Base-by-base conservation (phyloP, 345 rosid genomes). In the Murraya koenigii region DNA sequence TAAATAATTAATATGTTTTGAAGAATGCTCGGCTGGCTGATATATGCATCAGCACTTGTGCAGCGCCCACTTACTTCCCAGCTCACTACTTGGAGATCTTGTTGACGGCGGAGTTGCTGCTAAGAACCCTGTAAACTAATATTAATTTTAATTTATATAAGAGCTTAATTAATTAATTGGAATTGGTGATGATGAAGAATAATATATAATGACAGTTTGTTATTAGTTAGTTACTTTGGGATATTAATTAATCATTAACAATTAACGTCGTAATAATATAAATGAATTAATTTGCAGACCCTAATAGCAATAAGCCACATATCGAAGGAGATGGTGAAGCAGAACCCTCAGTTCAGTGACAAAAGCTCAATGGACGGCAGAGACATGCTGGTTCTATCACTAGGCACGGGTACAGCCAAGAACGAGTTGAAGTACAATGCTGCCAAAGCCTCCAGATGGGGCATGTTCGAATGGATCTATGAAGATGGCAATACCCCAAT, bases 101-200 rank as follows among this genome's bases (percentile, higher is more conserved):
- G 8, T 80, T 62, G 86, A 80, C 41, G 86, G 86, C 22, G 84
- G 72, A 13, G 80, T 84, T 23, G 82, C 78, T 0, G 84, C 82
- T 14, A 80, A 78, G 64, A 84, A 84, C 38, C 84, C 84, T n/a
- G 83, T 83, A 44, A 44, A 14, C 13, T 13, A 44, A 44, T 11
- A 44, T 11, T 44, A 44, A 11, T 44, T 44, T 44, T 11, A 44
- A 44, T 44, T 44, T 44, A 82, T 25, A 52, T 69, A 28, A 4
- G 47, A 22, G 44, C 47, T 66, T 66, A 20, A 36, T 38, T 7
- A 8, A 44, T 11, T 13, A 44, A 3, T 3, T 44, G 49, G 49
- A 44, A 13, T 44, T 44, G 15, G 49, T 13, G 49, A 13, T 44
- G 49, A 44, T 44, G 49, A 44, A 2, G 5, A 44, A 44, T 44